Conservation (phyloP, 2,329 filamentous ascomycete species). For the Fusarium kyushuense region DNA sequence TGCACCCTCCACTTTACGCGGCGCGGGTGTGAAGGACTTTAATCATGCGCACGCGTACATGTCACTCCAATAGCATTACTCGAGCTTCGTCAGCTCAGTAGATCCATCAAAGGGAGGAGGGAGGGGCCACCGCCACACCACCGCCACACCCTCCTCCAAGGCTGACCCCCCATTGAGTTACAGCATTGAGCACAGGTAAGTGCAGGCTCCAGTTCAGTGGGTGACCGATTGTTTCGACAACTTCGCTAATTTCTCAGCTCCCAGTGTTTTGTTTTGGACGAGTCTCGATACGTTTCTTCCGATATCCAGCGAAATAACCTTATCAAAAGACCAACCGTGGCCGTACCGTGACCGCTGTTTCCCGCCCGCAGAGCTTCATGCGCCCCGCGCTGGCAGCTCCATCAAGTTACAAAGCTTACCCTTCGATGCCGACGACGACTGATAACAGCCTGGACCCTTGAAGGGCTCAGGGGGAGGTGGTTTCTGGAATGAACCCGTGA, state of each 20-base stretch:
- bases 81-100: conserved; percentile 36
- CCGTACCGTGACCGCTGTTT: conserved; percentile 28
- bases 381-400: conserved; percentile 49
- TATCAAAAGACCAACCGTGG: conserved; percentile 9
- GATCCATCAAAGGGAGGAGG: conserved; percentile 9
- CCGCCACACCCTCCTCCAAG: conserved; percentile 50
- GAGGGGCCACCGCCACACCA: conserved; percentile 40
- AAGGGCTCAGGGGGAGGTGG: conserved; percentile 51
- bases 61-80: conserved; percentile 39
- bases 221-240: conserved; percentile 41
- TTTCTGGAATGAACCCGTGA: conserved; percentile 47
- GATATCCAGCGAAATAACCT: not conserved
- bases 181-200: conserved; percentile 43
- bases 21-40: conserved; percentile 1
- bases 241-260: conserved; percentile 37
- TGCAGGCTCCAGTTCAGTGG: conserved; percentile 46
- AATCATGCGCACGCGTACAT: conserved; percentile 33
- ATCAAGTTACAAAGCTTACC: conserved; percentile 43
- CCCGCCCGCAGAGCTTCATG: conserved; percentile 40
- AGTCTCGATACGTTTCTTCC: conserved; percentile 5
- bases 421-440: conserved; percentile 53
- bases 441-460: conserved; percentile 54
- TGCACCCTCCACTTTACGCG: not conserved
- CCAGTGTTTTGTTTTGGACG: conserved; percentile 7
- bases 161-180: conserved; percentile 48